Base-by-base conservation (phyloP, 352 stramenopile genomes). In the Discostella stelligera region DNA sequence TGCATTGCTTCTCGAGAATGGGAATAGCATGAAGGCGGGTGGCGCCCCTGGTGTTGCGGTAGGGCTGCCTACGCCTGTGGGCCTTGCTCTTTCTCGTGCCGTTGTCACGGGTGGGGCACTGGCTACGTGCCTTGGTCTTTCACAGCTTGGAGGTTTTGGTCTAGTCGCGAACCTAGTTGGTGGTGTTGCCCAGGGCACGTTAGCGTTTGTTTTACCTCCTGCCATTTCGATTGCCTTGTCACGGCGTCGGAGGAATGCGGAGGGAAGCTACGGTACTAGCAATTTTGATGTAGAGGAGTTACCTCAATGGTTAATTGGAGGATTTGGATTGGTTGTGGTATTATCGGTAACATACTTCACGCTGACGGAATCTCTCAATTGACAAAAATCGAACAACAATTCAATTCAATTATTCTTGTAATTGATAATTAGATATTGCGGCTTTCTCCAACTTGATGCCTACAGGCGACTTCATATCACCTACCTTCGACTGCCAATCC, bases 181-280 rank as follows among this genome's bases (percentile, higher is more conserved):
- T 20, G 79, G 79, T 3, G 61, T 86, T 20, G 79, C 79, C 13
- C 79, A 86, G 59, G 79, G 79, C 3, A 78, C 74, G 13, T 55
- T 86, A n/a, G 79, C 79, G 9, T 86, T 86, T n/a, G 77, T 86
- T 16, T 58, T 86, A 21, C 74, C 79, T 30, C 74, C 79, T 16
- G 74, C 79, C 5, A 83, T 86, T 25, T 71, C 60, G 16, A 61
- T 86, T 18, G 56, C 64, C 25, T 56, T 86, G 53, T 80, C 66
- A 16, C 44, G 74, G 6, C 53, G 74, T 25, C 23, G 61, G 30
- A 52, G 60, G 49, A 55, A 46, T 14, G 41, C 54, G 23, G 58
- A 53, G 14, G 41, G 61, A 6, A 14, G 13, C 32, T 44, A 44
- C 37, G 11, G 11, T 11, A 11, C 7, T 32, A n/a, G n/a, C 32